Base-by-base conservation (phyloP, 768 basidiomycete species). In the Tephrocybe rancida region DNA sequence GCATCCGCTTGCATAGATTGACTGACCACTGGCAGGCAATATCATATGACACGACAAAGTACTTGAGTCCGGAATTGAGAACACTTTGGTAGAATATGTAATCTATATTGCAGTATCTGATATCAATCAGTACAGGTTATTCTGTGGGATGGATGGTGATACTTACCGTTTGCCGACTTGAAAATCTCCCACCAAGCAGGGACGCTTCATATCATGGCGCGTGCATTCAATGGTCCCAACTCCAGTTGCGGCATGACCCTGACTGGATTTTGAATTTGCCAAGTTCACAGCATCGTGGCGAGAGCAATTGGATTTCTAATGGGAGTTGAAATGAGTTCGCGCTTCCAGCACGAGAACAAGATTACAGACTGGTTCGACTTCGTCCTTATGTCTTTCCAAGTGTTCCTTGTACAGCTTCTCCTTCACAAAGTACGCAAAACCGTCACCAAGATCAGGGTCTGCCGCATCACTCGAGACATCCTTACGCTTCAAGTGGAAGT, bases 101-200 rank as follows among this genome's bases (percentile, higher is more conserved):
- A 34, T 64, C 63, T 44, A 64, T 62, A 46, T 71, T 73, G 29
- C 58, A 60, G 50, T 72, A 69, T 19, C 70, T 68, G 24, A 16
- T 41, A 5, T 41, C 39, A 41, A 22, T 5, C 19, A 5, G 18
- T 19, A 22, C 16, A 37, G 35, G 6, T 41, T 22, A 19, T 14
- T 11, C 24, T 44, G 18, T 19, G 42, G 56, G 59, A 2, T 59
- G 30, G 13, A 13, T 7, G 13, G 7, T 13, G 13, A 32, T 32
- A 13, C 30, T 6, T 32, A 70, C 72, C 64, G 34, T 63, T 75
- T 70, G 0, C 72, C 70, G 5, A 61, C 53, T 39, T 71, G 69
- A 2, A 72, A 56, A 54, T 71, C 66, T 1, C 63, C 69, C 11
- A 70, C 56, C 1, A 59, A 57, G 19, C 43, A 53, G 2, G 69